A percentile compares a stretch with the other conserved stretches of the same genome.
Conservation (phyloP, 169 alveolate species). For the Plasmodium vivax region DNA sequence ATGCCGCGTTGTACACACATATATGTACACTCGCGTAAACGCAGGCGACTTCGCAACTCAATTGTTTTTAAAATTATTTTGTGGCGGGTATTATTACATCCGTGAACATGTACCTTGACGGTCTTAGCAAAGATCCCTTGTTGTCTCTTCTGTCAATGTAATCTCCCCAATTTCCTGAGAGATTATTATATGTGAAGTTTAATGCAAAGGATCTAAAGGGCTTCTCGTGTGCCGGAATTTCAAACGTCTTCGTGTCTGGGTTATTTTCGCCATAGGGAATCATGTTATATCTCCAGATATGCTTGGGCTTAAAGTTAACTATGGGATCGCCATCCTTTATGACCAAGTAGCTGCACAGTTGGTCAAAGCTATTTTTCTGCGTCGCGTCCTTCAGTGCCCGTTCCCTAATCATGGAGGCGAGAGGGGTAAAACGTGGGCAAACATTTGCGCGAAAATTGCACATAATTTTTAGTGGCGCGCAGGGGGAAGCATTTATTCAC, state of each 20-base stretch:
- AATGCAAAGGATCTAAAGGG: slow-evolving; percentile 89
- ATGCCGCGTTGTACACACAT: not conserved
- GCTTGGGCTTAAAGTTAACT: slow-evolving; percentile 74
- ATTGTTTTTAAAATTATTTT: slow-evolving; percentile 70
- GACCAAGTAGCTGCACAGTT: slow-evolving; percentile 75
- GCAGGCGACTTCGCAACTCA: not conserved
- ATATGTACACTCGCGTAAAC: not conserved
- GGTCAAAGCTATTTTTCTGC: slow-evolving; percentile 78
- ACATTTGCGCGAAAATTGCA: not conserved
- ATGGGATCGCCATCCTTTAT: slow-evolving; percentile 79
- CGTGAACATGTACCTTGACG: slow-evolving; percentile 89
- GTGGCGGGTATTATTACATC: slow-evolving; percentile 87
- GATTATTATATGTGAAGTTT: slow-evolving; percentile 89
- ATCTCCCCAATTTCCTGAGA: slow-evolving; percentile 92
- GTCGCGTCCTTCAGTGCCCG: slow-evolving; percentile 82
- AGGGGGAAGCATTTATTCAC: not conserved
- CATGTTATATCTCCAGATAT: slow-evolving; percentile 84
- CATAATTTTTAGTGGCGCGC: not conserved
- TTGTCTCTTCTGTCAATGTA: slow-evolving; percentile 89
- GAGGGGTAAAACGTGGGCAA: not conserved
- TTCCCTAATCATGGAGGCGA: slow-evolving; percentile 70
- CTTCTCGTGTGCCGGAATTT: slow-evolving; percentile 86
- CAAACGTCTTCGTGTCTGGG: slow-evolving; percentile 85
- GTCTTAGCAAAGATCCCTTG: slow-evolving; percentile 88
- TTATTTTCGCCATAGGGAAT: slow-evolving; percentile 89